Base-by-base conservation (phyloP, 192 early-diverging fungal genomes). In the Backusella mclennaniae region DNA sequence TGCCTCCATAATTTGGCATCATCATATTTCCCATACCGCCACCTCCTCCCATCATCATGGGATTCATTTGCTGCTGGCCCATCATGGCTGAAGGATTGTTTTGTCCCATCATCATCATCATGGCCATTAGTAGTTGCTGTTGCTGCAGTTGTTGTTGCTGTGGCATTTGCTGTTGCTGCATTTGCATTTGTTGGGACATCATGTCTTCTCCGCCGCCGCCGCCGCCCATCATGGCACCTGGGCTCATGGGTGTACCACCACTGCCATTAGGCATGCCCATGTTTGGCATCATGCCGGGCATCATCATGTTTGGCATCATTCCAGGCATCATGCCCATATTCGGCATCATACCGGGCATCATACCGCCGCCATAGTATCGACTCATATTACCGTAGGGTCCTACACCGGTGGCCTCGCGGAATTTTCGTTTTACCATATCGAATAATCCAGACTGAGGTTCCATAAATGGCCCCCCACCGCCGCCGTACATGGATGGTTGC, bases 231-330 rank as follows among this genome's bases (percentile, higher is more conserved):
- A 69, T 69, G 7, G 35, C n/a, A 23, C 38, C 38, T 41, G 35
- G 36, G 15, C 35, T 69, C 68, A 69, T 69, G 6, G 35, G 35
- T 69, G 68, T 35, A 69, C 38, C 38, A 69, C 68, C 67, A 69
- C 1, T 9, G 38, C 38, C 6, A 39, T 19, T 38, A 5, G 21
- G 68, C 68, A 69, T 69, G 1, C 56, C 56, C 56, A 63, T 63
- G 21, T 29, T 29, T 63, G 56, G 56, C 56, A 63, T 63, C 56
- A 63, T 63, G 9, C 23, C 11, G 23, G 56, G 56, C 21, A 63
- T 63, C 56, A 59, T 59, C 56, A 63, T 63, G 21, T 29, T 29
- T 26, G 56, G 56, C 56, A 63, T 63, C 56, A 63, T 63, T 4
- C 11, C 3, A 63, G 56, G 56, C 68, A 69, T 69, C 36, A 39